Percentiles rank a stretch among this genome's conserved stretches.
Conservation (phyloP, 140 eudicot genomes). For the Flaveria floridana region DNA sequence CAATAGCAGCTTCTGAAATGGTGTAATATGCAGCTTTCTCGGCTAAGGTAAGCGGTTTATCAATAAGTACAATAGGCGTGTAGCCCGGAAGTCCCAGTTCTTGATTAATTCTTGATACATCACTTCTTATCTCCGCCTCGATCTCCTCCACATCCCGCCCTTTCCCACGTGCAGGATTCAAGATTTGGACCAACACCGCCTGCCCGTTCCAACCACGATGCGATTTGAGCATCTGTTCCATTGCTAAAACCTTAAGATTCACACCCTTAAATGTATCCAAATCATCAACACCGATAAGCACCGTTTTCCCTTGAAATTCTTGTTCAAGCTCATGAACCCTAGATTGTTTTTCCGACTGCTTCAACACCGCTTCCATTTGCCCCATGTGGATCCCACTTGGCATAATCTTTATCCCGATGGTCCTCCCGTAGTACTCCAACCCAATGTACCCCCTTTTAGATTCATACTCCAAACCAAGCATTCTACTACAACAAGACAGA, state of each 20-base stretch:
- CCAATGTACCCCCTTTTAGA: constrained; percentile 58
- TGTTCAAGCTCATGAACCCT: constrained; percentile 41
- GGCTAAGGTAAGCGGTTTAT: constrained; percentile 39
- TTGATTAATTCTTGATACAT: constrained; percentile 42
- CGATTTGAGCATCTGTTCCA: constrained; percentile 50
- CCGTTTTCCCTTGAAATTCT: constrained; percentile 44
- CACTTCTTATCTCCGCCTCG: constrained; percentile 40
- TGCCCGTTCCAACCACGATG: constrained; percentile 43
- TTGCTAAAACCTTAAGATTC: constrained; percentile 49
- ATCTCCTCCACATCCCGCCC: constrained; percentile 55
- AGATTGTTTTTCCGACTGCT: constrained; percentile 39
- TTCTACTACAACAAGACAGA: constrained; percentile 53
- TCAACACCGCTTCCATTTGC: constrained; percentile 47
- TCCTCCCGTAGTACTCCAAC: constrained; percentile 52
- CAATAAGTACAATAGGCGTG: constrained; percentile 45
- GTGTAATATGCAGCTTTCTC: constrained; percentile 56
- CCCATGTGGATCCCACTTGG: constrained; percentile 60
- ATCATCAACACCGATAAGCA: constrained; percentile 53
- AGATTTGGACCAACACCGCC: constrained; percentile 48
- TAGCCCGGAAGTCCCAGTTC: constrained; percentile 41
- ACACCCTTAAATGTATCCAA: constrained; percentile 60
- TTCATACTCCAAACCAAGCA: constrained; percentile 53
- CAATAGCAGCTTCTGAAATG: constrained; percentile 49
- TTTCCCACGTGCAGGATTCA: constrained; percentile 52
- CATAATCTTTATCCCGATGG: constrained; percentile 58